phyloP scores from a whole-genome alignment of 1,139 yeast genomes.

The Saccharomycopsis hybrid region DNA sequence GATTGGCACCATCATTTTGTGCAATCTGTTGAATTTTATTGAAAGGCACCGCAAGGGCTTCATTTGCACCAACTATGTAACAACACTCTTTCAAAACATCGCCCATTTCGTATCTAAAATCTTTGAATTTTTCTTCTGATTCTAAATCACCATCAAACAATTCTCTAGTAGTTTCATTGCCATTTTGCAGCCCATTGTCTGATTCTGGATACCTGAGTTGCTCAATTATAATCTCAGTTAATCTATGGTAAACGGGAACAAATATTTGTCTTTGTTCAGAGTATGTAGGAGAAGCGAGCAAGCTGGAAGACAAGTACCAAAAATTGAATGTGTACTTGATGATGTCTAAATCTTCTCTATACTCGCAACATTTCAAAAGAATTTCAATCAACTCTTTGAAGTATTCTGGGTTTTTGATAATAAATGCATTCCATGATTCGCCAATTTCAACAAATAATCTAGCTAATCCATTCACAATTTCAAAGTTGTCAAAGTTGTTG shows the following conservation, averaged over 20 bases:
- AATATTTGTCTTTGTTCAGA: constrained; percentile 51
- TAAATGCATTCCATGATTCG: constrained; percentile 88
- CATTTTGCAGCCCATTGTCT: too few relatives aligned
- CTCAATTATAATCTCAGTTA: constrained; percentile 60
- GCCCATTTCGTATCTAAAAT: constrained; percentile 94
- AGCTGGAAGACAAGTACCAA: constrained; percentile 80
- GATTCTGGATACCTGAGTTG: constrained; percentile 70
- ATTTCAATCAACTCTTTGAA: constrained; percentile 76
- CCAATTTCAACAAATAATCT: constrained; percentile 88
- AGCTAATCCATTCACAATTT: constrained; percentile 64
- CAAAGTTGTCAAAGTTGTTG: constrained; percentile 54
- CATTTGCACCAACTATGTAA: constrained; percentile 73
- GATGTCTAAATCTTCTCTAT: constrained; percentile 77
- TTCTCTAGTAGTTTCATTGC: constrained; percentile 26
- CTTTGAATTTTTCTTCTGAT: constrained; percentile 87
- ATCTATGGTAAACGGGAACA: constrained; percentile 53
- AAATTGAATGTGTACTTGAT: constrained; percentile 88
- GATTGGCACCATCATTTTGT: constrained; percentile 17
- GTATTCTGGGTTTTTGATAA: constrained; percentile 65
- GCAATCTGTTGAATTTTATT: constrained; percentile 23
- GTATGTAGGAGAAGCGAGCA: constrained; percentile 58
- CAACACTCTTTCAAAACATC: constrained; percentile 95
- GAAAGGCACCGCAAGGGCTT: constrained; percentile 45
- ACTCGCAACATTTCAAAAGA: constrained; percentile 53
- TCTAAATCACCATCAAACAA: constrained; percentile 61